Conservation (phyloP, 768 basidiomycete genomes). For the Collybia nuda region DNA sequence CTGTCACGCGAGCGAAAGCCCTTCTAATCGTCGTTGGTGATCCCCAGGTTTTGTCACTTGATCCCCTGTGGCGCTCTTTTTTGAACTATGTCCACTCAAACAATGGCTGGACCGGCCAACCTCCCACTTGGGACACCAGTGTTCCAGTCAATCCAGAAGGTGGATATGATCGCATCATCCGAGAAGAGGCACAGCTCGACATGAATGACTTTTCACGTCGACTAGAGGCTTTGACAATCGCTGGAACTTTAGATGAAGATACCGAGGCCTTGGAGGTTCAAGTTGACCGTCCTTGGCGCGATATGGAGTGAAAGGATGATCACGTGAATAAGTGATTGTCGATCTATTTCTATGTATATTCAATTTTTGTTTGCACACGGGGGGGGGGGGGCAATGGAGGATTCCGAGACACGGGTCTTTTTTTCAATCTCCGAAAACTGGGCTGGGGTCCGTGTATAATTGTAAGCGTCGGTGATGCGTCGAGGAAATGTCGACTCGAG, state of each 20-base stretch:
- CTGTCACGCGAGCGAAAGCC: conserved; percentile 65
- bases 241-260: conserved; percentile 10
- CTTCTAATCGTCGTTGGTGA: conserved; percentile 65
- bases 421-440: too few relatives aligned
- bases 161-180: conserved; percentile 19
- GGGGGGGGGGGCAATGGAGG: too few relatives aligned
- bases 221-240: conserved; percentile 24
- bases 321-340: too few relatives aligned
- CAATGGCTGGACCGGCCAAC: conserved; percentile 53
- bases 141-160: conserved; percentile 18
- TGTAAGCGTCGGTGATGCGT: too few relatives aligned
- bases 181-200: conserved; percentile 23
- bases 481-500: too few relatives aligned
- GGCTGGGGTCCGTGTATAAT: too few relatives aligned
- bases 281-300: conserved; percentile 20
- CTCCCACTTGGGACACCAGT: conserved; percentile 33
- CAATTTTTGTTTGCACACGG: too few relatives aligned
- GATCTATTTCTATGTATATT: too few relatives aligned
- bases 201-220: conserved; percentile 32
- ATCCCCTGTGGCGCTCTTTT: conserved; percentile 61
- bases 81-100: conserved; percentile 50
- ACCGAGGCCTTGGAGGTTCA: conserved; percentile 11
- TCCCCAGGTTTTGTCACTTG: conserved; percentile 53
- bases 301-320: conserved; percentile 9
- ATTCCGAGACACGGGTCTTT: too few relatives aligned